These are phyloP conservation scores for Apium graveolens DNA, from an alignment of 129 eudicot genomes.

Conservation along the genomic window DNA sequence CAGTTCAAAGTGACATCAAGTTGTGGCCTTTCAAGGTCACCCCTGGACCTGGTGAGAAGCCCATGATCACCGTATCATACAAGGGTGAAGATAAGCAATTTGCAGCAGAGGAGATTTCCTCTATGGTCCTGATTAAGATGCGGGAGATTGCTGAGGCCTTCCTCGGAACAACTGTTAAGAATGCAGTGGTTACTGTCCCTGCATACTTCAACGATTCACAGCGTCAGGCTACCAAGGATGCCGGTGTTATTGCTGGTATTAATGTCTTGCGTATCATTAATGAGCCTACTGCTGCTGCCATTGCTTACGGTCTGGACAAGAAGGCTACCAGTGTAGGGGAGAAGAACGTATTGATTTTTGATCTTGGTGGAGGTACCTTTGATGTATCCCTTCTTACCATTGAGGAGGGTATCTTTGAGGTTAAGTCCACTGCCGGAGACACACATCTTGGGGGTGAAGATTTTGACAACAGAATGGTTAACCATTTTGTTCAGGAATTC, in stretches of 20 bases:
- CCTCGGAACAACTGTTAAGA: slow-evolving; percentile 12
- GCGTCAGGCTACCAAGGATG: slow-evolving; percentile 25
- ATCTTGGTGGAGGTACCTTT: slow-evolving; percentile 21
- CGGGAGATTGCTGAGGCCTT: slow-evolving; percentile 20
- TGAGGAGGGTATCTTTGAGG: slow-evolving; percentile 21
- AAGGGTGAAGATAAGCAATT: slow-evolving; percentile 19
- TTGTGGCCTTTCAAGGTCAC: slow-evolving; percentile 20
- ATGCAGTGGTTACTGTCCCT: slow-evolving; percentile 16
- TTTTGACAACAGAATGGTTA: slow-evolving; percentile 20
- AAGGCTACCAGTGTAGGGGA: slow-evolving; percentile 18
- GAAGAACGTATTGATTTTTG: slow-evolving; percentile 14
- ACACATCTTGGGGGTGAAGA: slow-evolving; percentile 20
- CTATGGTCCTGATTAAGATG: slow-evolving; percentile 18
- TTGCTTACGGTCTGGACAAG: slow-evolving; percentile 22
- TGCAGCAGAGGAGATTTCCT: slow-evolving; percentile 17
- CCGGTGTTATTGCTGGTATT: slow-evolving; percentile 17
- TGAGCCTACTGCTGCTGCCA: slow-evolving; percentile 22
- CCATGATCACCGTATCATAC: slow-evolving; percentile 12
- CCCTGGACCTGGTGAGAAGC: slow-evolving; percentile 20
- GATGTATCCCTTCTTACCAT: slow-evolving; percentile 21
- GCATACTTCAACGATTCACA: slow-evolving; percentile 19
- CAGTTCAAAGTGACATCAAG: slow-evolving; percentile 14
- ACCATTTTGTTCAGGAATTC: slow-evolving; percentile 18
- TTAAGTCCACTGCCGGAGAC: slow-evolving; percentile 18
- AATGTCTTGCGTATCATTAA: slow-evolving; percentile 21